Conservation (phyloP, 306 rosid genomes). For the Psophocarpus tetragonolobus region DNA sequence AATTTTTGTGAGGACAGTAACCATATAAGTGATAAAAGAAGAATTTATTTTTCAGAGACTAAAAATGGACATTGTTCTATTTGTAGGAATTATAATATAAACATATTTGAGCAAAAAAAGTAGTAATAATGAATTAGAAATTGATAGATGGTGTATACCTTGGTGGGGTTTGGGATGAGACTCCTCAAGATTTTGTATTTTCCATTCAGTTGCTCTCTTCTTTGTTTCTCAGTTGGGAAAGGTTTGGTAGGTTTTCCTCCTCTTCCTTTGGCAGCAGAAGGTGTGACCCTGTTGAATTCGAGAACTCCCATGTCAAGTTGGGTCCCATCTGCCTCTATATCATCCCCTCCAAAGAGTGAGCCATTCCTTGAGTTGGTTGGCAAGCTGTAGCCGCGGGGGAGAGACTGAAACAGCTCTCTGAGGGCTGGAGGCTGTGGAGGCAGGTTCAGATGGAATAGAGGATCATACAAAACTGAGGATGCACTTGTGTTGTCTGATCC, state of each 20-base stretch:
- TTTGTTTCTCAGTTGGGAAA: conserved; percentile 68
- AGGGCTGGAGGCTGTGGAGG: conserved; percentile 88
- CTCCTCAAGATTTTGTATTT: conserved; percentile 54
- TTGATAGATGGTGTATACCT: conserved; percentile 47
- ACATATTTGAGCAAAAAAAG: background rate
- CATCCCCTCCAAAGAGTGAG: conserved; percentile 67
- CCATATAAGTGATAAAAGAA: background rate
- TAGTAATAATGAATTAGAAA: background rate
- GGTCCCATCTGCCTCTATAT: conserved; percentile 60
- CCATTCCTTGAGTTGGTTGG: conserved; percentile 61
- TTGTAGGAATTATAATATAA: background rate
- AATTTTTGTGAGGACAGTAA: background rate
- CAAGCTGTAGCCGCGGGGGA: conserved; percentile 71
- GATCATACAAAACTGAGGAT: conserved; percentile 63
- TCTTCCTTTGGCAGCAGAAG: conserved; percentile 55
- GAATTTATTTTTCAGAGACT: background rate
- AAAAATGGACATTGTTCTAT: background rate
- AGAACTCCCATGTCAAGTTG: conserved; percentile 72
- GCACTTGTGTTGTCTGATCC: conserved; percentile 50
- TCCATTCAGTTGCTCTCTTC: conserved; percentile 72
- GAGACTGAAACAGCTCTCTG: conserved; percentile 68
- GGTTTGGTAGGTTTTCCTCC: conserved; percentile 61
- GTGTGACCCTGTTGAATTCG: conserved; percentile 63
- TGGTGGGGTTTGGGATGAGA: conserved; percentile 75
- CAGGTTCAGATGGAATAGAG: conserved; percentile 74